Evolutionary conservation across 192 early-diverging fungal genomes (phyloP).

Genomic region (Umbelopsis sp.): DNA sequence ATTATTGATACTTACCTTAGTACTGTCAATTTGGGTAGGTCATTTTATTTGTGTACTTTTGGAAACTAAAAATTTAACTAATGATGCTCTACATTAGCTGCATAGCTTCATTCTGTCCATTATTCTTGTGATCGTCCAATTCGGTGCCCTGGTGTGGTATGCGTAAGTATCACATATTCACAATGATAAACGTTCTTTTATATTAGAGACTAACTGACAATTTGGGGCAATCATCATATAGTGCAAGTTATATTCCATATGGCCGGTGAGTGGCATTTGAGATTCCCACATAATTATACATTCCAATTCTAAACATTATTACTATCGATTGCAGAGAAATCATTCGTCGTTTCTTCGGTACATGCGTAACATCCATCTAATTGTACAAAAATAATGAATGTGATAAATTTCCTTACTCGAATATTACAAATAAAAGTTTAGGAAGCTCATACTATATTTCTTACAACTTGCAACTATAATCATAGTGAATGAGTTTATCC

Average conservation of each 20-base stretch:
- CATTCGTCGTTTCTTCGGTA: slow-evolving; percentile 43
- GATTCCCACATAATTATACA: background rate
- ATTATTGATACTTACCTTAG: slow-evolving; percentile 54
- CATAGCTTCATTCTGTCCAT: slow-evolving; percentile 70
- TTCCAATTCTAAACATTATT: background rate
- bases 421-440: too few relatives aligned
- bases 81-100: slow-evolving; percentile 36
- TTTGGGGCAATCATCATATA: slow-evolving; percentile 44
- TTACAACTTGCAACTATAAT: too few relatives aligned
- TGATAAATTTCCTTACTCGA: too few relatives aligned
- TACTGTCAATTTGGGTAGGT: slow-evolving; percentile 24
- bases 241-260: slow-evolving; percentile 92
- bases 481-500: too few relatives aligned
- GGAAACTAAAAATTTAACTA: background rate
- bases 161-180: slow-evolving; percentile 42
- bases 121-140: slow-evolving; percentile 85
- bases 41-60: background rate
- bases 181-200: background rate
- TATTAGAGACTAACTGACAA: background rate
- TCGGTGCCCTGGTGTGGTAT: slow-evolving; percentile 88
- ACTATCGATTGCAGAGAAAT: slow-evolving; percentile 23
- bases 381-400: background rate
- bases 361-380: slow-evolving; percentile 39
- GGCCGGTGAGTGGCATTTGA: slow-evolving; percentile 55
- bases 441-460: too few relatives aligned